These are phyloP conservation scores for Rhodotorula babjevae DNA, from an alignment of 768 basidiomycete genomes.

Conservation along the genomic window DNA sequence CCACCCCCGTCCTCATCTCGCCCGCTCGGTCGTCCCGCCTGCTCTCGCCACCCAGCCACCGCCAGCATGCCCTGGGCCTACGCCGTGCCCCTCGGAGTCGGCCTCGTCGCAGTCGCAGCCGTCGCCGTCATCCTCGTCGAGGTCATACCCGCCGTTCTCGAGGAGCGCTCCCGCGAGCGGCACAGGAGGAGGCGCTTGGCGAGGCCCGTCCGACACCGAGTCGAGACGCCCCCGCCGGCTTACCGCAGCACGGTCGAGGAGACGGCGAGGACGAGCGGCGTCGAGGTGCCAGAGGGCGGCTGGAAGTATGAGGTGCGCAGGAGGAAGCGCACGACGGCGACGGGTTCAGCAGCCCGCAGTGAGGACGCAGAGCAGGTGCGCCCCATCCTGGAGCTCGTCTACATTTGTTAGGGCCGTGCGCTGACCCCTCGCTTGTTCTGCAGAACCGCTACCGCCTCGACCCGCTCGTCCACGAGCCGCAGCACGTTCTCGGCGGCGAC, in stretches of 20 bases:
- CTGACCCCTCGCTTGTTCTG: background rate
- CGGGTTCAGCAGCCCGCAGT: background rate
- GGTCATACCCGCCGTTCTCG: slow-evolving; percentile 4
- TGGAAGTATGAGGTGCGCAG: background rate
- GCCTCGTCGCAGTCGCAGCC: background rate
- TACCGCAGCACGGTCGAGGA: background rate
- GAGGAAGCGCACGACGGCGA: background rate
- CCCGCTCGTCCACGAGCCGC: background rate
- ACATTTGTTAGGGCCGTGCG: no score
- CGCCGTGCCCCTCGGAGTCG: slow-evolving; percentile 4
- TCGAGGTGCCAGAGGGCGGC: background rate
- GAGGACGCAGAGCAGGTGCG: background rate
- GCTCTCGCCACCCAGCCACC: background rate
- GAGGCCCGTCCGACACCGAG: background rate
- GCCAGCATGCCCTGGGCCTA: slow-evolving; percentile 8
- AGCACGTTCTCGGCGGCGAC: background rate
- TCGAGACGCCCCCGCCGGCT: background rate
- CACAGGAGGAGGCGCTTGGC: background rate
- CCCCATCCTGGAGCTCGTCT: no score
- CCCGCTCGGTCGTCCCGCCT: background rate
- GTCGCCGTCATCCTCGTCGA: slow-evolving; percentile 17
- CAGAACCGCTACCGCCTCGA: background rate
- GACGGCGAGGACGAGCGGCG: background rate
- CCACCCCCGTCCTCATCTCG: background rate
- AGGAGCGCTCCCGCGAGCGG: background rate